These are phyloP conservation scores for Aspergillus biplanus DNA, from an alignment of 495 filamentous ascomycete genomes.

Conservation along the genomic window DNA sequence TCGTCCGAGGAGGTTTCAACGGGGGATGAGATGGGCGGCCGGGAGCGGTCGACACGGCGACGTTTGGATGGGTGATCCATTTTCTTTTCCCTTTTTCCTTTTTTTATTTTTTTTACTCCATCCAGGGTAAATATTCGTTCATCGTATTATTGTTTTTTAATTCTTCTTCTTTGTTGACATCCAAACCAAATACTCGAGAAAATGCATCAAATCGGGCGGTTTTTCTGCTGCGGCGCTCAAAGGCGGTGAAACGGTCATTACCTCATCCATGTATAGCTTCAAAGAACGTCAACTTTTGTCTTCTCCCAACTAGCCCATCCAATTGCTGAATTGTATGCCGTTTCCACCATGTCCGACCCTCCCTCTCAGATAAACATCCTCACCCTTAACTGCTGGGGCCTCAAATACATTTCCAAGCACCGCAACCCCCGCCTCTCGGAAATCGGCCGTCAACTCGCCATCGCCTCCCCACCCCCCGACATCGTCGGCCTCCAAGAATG, in stretches of 20 bases:
- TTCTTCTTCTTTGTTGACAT: too few relatives aligned
- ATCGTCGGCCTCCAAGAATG: slow-evolving; percentile 96
- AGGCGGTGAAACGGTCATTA: too few relatives aligned
- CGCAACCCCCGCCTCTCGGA: slow-evolving; percentile 80
- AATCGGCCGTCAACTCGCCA: slow-evolving; percentile 76
- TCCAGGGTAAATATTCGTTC: background rate
- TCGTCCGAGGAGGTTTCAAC: slow-evolving; percentile 58
- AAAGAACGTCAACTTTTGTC: too few relatives aligned
- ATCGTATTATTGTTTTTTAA: too few relatives aligned
- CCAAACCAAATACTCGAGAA: too few relatives aligned
- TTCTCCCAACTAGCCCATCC: too few relatives aligned
- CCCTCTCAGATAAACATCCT: slow-evolving; percentile 68
- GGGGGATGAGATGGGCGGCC: slow-evolving; percentile 35
- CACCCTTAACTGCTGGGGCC: slow-evolving; percentile 94
- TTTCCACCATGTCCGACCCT: slow-evolving; percentile 16
- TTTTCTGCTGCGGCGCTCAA: too few relatives aligned
- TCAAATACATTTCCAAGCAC: slow-evolving; percentile 82
- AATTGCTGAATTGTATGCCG: too few relatives aligned
- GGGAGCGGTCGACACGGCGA: slow-evolving; percentile 52
- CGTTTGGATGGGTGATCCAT: slow-evolving; percentile 58
- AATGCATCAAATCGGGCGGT: too few relatives aligned
- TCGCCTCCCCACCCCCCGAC: slow-evolving; percentile 68
- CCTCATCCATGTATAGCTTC: too few relatives aligned
- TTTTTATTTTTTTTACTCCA: background rate
- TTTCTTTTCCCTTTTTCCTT: background rate